A percentile compares a stretch with the other conserved stretches of the same genome.
phyloP scores from a whole-genome alignment of 768 basidiomycete species.

The Amyloporia xantha region DNA sequence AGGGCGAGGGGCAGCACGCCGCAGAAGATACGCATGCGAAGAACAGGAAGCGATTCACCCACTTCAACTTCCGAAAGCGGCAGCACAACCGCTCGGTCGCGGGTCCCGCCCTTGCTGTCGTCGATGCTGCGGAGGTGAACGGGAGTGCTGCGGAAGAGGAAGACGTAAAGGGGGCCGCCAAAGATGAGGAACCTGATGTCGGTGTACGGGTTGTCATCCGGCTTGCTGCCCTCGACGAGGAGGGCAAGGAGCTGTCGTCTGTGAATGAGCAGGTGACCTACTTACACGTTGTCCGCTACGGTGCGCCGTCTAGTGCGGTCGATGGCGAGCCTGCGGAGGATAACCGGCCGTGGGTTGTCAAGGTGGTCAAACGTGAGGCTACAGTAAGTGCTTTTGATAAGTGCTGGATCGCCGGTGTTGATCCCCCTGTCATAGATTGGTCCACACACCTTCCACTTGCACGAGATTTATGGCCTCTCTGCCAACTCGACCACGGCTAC shows the following conservation, averaged over 20 bases:
- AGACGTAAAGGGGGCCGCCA: slow-evolving; percentile 32
- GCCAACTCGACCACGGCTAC: slow-evolving; percentile 28
- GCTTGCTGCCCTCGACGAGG: slow-evolving; percentile 74
- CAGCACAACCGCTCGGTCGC: slow-evolving; percentile 45
- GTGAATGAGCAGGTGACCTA: slow-evolving; percentile 88
- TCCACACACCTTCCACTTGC: slow-evolving; percentile 87
- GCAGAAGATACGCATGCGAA: slow-evolving; percentile 20
- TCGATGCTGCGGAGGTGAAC: slow-evolving; percentile 55
- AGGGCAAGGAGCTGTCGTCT: slow-evolving; percentile 57
- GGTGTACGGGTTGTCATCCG: slow-evolving; percentile 77
- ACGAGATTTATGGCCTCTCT: slow-evolving; percentile 90
- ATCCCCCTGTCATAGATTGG: slow-evolving; percentile 56
- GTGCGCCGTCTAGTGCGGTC: slow-evolving; percentile 28
- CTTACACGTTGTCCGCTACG: slow-evolving; percentile 74
- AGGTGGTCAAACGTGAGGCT: slow-evolving; percentile 89
- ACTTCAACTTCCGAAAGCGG: slow-evolving; percentile 62
- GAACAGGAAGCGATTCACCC: slow-evolving; percentile 47
- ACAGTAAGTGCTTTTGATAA: slow-evolving; percentile 40
- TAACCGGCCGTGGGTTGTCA: slow-evolving; percentile 80
- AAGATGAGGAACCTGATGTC: slow-evolving; percentile 39
- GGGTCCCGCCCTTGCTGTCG: slow-evolving; percentile 73
- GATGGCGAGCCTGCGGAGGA: slow-evolving; percentile 31
- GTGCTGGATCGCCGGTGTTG: background rate
- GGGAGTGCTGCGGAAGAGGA: slow-evolving; percentile 23
- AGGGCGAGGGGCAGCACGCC: slow-evolving; percentile 7